Conservation (phyloP, 2,329 filamentous ascomycete species). For the Trichoderma sp. region DNA sequence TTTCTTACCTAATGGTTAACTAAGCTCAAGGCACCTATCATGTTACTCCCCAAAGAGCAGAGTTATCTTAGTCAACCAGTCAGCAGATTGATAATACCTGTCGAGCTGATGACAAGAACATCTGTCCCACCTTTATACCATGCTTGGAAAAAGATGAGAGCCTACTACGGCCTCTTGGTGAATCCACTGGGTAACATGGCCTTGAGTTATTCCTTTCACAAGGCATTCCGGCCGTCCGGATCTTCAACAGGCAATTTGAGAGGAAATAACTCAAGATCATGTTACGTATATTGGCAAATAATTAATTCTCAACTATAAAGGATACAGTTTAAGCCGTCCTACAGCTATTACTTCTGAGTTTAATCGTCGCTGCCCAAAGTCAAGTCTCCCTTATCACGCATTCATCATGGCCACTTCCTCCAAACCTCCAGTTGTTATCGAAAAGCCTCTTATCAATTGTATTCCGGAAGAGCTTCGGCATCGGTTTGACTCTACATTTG, state of each 20-base stretch:
- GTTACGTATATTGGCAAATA: accelerated
- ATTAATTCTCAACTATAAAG: neutral
- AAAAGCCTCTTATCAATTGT: neutral
- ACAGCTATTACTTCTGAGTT: neutral
- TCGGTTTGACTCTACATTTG: neutral
- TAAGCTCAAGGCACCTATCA: neutral
- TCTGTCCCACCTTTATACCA: neutral
- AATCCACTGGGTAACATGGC: neutral
- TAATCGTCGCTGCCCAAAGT: neutral
- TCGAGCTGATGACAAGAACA: neutral
- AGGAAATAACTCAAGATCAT: neutral
- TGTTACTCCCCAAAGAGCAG: neutral
- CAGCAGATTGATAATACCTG: neutral
- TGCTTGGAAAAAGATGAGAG: neutral
- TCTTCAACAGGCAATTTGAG: neutral
- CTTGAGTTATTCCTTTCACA: neutral
- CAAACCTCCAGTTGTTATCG: neutral
- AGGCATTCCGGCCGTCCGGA: neutral
- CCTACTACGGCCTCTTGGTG: neutral
- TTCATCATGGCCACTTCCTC: neutral
- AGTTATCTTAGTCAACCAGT: neutral
- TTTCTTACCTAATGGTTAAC: neutral
- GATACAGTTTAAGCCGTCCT: neutral
- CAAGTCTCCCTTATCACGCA: neutral
- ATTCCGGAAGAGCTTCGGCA: neutral